Base-by-base conservation (phyloP, 2,329 filamentous ascomycete genomes). In the Trichoderma sp. region DNA sequence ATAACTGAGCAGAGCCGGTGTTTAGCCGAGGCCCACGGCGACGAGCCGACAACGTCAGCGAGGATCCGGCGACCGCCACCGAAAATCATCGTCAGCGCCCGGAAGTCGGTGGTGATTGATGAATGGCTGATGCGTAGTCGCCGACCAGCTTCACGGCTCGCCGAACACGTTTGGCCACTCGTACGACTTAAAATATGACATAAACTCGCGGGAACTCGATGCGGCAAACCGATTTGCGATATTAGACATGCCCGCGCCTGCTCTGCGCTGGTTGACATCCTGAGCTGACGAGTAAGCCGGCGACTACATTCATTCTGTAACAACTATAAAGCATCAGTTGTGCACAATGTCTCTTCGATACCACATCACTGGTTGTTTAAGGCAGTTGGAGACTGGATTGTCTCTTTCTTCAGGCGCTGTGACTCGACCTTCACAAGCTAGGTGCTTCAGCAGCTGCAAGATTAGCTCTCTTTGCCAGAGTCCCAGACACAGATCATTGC, bases 21-120 rank as follows among this genome's bases (percentile, higher is more conserved):
- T 59, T 67, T 52, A 59, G 55, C 64, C 64, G 40, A 13, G 21
- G 19, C 24, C 35, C 55, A 29, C n/a, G 19, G 55, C 64, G 64
- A 67, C 64, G 55, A 67, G 64, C 64, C 55, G 64, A 59, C 29
- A 49, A 58, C 2, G 40, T 64, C 31, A 16, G 7, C n/a, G 27
- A 43, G n/a, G 37, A 47, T 49, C 37, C 37, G 40, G 57, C 19
- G 10, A 16, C 27, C 27, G 29, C 19, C 16, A 27, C 24, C 33
- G 40, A 56, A 47, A 24, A 58, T 27, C 13, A 43, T 49, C 27
- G 31, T 16, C 49, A 57, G 33, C 29, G 33, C 19, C 47, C 65
- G 65, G 65, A 60, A 55, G 33, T 68, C 65, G 65, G 65, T 55
- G 27, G 40, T 33, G 47, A 24, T 49, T 49, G 40, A 27, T 40